Evolutionary conservation across 306 rosid species (phyloP).

Genomic region (Arachis hypogaea): DNA sequence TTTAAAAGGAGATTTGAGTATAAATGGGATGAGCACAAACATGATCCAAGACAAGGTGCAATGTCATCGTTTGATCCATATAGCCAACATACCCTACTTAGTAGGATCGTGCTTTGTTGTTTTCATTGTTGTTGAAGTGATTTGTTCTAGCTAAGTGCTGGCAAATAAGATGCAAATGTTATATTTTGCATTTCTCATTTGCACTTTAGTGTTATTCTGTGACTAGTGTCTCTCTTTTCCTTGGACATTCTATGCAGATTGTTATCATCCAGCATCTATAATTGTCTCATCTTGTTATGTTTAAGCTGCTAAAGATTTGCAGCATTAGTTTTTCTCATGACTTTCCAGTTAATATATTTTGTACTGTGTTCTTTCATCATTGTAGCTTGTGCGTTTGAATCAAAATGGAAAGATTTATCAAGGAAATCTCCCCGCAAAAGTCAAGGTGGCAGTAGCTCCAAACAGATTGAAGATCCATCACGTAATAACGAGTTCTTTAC

Average conservation of each 20-base stretch:
- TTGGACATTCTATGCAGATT: not conserved
- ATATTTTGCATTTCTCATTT: not conserved
- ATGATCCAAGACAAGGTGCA: no score
- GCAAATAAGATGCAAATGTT: conserved; percentile 11
- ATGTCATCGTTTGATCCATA: no score
- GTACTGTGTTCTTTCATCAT: conserved; percentile 1
- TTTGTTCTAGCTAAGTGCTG: conserved; percentile 4
- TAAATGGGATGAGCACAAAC: no score
- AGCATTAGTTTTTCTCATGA: not conserved
- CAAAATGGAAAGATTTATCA: conserved; percentile 79
- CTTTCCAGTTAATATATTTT: conserved; percentile 8
- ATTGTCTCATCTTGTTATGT: not conserved
- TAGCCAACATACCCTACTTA: no score
- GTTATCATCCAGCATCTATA: not conserved
- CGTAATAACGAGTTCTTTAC: not conserved
- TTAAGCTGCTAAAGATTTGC: conserved; percentile 24
- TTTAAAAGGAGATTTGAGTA: no score
- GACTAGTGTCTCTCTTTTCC: not conserved
- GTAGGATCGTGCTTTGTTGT: no score
- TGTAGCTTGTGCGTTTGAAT: conserved; percentile 79
- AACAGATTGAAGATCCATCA: conserved; percentile 48
- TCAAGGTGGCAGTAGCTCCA: conserved; percentile 30
- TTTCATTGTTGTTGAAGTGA: no score
- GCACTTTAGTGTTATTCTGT: conserved; percentile 18
- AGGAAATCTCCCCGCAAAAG: conserved; percentile 56